phyloP scores from a whole-genome alignment of 2,329 filamentous ascomycete species.

The Delphinella strobiligena region DNA sequence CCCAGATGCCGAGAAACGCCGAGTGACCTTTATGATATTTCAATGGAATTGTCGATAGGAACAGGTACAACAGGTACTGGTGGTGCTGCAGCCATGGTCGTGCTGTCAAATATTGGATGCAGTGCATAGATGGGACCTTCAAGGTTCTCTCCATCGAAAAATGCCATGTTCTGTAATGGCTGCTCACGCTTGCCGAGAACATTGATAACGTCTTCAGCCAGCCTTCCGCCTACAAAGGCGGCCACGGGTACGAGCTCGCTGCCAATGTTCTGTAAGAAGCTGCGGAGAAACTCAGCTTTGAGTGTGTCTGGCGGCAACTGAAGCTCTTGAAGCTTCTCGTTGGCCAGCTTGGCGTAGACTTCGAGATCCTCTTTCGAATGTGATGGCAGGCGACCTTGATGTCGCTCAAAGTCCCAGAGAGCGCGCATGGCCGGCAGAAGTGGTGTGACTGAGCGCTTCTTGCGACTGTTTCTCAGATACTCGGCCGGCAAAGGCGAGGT shows the following conservation, averaged over 20 bases:
- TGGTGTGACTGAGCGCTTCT: conserved; percentile 64
- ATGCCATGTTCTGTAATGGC: conserved; percentile 85
- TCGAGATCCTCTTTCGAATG: conserved; percentile 55
- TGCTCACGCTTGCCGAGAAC: conserved; percentile 84
- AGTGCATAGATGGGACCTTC: conserved; percentile 58
- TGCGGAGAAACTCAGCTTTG: conserved; percentile 54
- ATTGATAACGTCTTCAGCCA: conserved; percentile 96
- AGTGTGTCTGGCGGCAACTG: conserved; percentile 33
- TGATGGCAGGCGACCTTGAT: conserved; percentile 29
- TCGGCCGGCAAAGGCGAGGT: conserved; percentile 58
- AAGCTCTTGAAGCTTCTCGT: conserved; percentile 61
- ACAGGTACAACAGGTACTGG: not conserved
- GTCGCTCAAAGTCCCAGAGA: conserved; percentile 69
- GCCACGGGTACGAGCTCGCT: conserved; percentile 77
- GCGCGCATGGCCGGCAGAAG: conserved; percentile 77
- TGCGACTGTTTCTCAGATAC: conserved; percentile 55
- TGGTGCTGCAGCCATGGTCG: not conserved
- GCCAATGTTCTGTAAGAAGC: conserved; percentile 76
- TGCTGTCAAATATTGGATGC: conserved; percentile 10
- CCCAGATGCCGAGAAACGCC: no score
- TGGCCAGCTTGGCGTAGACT: conserved; percentile 65
- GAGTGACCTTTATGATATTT: no score
- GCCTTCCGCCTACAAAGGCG: conserved; percentile 76
- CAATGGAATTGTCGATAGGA: no score
- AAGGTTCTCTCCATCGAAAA: conserved; percentile 79